Percentiles rank a stretch among this genome's conserved stretches.
Conservation (phyloP, 1,284 basidiomycete species). For the Heterobasidion irregulare region DNA sequence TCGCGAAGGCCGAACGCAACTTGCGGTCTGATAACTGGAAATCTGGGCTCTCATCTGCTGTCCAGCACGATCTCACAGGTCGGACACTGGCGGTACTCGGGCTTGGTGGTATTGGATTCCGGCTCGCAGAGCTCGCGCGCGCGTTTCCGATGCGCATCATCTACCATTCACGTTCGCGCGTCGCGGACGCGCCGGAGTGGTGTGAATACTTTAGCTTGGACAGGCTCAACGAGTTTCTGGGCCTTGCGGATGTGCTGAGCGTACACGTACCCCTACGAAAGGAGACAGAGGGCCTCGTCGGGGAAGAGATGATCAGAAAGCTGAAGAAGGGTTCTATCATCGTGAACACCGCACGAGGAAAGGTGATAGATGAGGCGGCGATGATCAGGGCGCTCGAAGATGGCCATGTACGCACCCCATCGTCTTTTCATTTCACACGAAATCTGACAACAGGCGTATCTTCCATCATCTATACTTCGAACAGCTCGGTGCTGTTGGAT, state of each 20-base stretch:
- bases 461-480: not conserved
- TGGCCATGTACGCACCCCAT: constrained; percentile 57
- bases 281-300: constrained; percentile 73
- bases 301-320: constrained; percentile 68
- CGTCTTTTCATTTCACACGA: not conserved
- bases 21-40: constrained; percentile 56
- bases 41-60: constrained; percentile 29
- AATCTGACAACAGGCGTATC: not conserved
- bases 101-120: constrained; percentile 82
- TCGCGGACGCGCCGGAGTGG: constrained; percentile 56
- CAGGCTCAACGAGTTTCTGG: constrained; percentile 66
- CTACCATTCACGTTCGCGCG: constrained; percentile 67
- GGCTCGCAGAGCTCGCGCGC: constrained; percentile 58
- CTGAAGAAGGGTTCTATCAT: constrained; percentile 80
- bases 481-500: constrained; percentile 74
- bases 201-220: constrained; percentile 62
- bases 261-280: constrained; percentile 64
- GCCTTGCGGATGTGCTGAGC: constrained; percentile 74
- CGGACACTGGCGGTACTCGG: constrained; percentile 83
- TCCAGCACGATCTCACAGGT: constrained; percentile 70
- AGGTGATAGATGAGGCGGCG: constrained; percentile 83
- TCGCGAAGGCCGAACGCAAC: constrained; percentile 63
- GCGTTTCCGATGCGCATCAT: constrained; percentile 85
- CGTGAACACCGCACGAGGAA: constrained; percentile 87
- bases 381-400: constrained; percentile 78